Percentiles rank a stretch among this genome's conserved stretches.
phyloP scores from a whole-genome alignment of 257 asterid species.

The Voacanga thouarsii region DNA sequence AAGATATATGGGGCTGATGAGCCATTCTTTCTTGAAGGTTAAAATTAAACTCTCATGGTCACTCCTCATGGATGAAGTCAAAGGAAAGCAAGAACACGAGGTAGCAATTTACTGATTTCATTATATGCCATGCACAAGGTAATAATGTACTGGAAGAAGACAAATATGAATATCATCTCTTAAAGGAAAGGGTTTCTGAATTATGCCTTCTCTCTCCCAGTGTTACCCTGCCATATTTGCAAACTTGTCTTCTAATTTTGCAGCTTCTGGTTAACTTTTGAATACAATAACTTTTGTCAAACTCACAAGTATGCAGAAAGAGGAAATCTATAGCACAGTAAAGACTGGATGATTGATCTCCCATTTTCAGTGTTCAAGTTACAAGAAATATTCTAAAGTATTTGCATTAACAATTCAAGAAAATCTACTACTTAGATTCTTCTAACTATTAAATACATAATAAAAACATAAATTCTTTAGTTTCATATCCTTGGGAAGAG shows the following conservation, averaged over 20 bases:
- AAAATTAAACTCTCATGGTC: background rate
- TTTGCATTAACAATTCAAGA: background rate
- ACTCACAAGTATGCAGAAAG: no score
- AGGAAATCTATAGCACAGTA: no score
- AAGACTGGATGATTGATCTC: no score
- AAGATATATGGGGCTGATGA: background rate
- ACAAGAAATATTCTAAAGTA: background rate
- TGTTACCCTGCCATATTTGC: conserved; percentile 30
- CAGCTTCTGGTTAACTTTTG: conserved; percentile 15
- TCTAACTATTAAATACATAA: background rate
- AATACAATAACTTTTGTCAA: no score
- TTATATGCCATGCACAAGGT: conserved; percentile 18
- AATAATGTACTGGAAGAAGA: conserved; percentile 18
- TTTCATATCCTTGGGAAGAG: background rate
- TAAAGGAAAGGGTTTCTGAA: conserved; percentile 20
- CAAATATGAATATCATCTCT: conserved; percentile 24
- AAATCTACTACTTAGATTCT: background rate
- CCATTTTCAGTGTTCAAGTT: no score
- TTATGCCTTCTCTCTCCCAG: conserved; percentile 19
- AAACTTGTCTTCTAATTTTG: conserved; percentile 35
- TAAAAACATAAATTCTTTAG: background rate
- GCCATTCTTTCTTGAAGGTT: background rate
- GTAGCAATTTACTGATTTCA: background rate
- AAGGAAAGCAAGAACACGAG: background rate
- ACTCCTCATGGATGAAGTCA: conserved; percentile 1